A percentile compares a stretch with the other conserved stretches of the same genome.
phyloP scores from a whole-genome alignment of 2,329 filamentous ascomycete species.

The Ampelomyces quisqualis region DNA sequence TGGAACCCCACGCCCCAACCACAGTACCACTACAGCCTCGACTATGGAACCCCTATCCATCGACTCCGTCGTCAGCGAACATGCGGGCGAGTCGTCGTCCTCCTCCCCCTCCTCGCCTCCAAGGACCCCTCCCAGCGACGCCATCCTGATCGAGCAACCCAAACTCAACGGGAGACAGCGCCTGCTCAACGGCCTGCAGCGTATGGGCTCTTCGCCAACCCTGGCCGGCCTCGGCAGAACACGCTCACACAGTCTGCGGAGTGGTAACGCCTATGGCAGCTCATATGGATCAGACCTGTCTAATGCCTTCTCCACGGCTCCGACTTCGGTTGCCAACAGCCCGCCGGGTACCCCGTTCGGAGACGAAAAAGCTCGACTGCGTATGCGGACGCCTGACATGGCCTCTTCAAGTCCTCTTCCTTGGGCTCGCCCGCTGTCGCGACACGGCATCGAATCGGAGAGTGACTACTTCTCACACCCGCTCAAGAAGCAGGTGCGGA shows the following conservation, averaged over 20 bases:
- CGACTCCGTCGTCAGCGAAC: constrained; percentile 41
- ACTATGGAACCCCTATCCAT: constrained; percentile 43
- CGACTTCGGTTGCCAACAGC: constrained; percentile 53
- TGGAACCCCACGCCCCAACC: too few species aligned
- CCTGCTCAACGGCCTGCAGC: constrained; percentile 71
- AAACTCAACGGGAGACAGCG: constrained; percentile 70
- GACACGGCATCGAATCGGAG: constrained; percentile 43
- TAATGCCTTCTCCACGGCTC: constrained; percentile 57
- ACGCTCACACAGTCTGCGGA: constrained; percentile 67
- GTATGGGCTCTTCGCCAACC: constrained; percentile 78
- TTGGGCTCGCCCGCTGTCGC: constrained; percentile 56
- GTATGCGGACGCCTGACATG: constrained; percentile 55
- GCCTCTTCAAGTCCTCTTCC: constrained; percentile 64
- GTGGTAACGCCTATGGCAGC: constrained; percentile 55
- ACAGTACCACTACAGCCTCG: constrained; percentile 8
- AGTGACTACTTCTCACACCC: constrained; percentile 52
- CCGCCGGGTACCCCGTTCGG: constrained; percentile 52
- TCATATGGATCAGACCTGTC: constrained; percentile 60
- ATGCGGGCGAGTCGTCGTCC: constrained; percentile 21
- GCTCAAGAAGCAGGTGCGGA: constrained; percentile 39
- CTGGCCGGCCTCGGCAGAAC: constrained; percentile 64
- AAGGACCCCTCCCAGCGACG: constrained; percentile 24
- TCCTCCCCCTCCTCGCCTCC: constrained; percentile 13
- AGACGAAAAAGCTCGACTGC: constrained; percentile 57
- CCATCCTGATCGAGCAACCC: constrained; percentile 39